A percentile compares a stretch with the other conserved stretches of the same genome.
Evolutionary conservation across 768 basidiomycete genomes (phyloP).

Genomic region (Pleurotus djamor): DNA sequence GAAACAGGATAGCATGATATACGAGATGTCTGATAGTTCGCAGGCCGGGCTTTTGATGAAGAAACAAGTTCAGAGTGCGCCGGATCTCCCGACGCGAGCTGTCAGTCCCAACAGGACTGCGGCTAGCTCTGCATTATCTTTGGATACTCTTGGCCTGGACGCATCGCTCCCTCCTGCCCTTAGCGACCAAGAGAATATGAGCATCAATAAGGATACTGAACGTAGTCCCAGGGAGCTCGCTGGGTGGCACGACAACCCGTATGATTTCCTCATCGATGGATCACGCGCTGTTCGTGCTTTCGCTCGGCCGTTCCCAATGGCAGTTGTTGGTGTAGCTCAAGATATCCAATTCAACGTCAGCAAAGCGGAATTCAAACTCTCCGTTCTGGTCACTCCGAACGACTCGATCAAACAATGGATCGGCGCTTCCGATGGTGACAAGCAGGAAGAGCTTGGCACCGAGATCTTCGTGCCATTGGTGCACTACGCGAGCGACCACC

Average conservation of each 20-base stretch:
- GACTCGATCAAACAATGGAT: conserved; percentile 37
- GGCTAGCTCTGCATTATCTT: conserved; percentile 30
- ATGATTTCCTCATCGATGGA: conserved; percentile 80
- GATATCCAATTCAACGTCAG: conserved; percentile 76
- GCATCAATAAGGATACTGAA: conserved; percentile 13
- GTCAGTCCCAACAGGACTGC: conserved; percentile 8
- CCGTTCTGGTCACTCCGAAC: conserved; percentile 57
- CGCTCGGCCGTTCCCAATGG: conserved; percentile 77
- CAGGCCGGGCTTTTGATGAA: conserved; percentile 38
- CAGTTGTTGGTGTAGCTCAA: conserved; percentile 64
- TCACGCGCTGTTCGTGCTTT: conserved; percentile 85
- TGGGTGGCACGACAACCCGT: conserved; percentile 47
- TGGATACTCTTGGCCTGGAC: conserved; percentile 24
- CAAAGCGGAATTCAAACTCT: conserved; percentile 68
- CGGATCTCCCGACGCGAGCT: conserved; percentile 1
- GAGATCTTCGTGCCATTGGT: conserved; percentile 91
- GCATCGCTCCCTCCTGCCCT: neutral
- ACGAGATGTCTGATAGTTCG: conserved; percentile 18
- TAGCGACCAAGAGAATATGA: conserved; percentile 14
- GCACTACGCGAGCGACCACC: conserved; percentile 65
- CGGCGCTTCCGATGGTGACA: conserved; percentile 23
- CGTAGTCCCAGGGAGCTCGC: conserved; percentile 16
- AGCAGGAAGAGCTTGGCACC: conserved; percentile 53
- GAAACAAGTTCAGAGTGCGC: conserved; percentile 14
- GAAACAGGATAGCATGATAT: conserved; percentile 19